Percentiles rank a stretch among this genome's conserved stretches.
phyloP scores from a whole-genome alignment of 495 filamentous ascomycete genomes.

The Hypoxylon perforatum region DNA sequence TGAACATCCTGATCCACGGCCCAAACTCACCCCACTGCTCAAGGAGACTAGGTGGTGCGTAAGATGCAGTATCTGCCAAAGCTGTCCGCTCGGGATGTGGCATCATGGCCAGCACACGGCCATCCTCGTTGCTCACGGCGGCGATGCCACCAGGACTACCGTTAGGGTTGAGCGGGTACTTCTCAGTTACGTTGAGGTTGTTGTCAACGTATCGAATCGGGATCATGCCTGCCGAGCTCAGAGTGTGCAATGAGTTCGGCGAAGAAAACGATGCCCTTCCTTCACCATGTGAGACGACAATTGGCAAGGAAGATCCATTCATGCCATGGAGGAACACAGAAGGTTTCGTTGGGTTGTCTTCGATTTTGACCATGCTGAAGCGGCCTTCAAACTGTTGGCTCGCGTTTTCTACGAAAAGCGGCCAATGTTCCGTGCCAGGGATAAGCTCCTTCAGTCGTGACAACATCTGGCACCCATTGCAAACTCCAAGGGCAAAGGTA shows the following conservation, averaged over 20 bases:
- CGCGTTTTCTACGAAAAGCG: conserved; percentile 84
- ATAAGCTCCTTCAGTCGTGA: conserved; percentile 84
- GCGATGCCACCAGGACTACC: conserved; percentile 89
- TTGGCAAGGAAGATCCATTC: conserved; percentile 83
- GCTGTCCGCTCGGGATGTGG: conserved; percentile 96
- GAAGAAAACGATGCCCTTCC: conserved; percentile 82
- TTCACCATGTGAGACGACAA: conserved; percentile 92
- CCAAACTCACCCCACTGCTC: conserved; percentile 87
- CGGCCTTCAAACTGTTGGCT: conserved; percentile 95
- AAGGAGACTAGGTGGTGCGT: conserved; percentile 68
- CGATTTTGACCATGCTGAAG: conserved; percentile 87
- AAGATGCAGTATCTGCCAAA: conserved; percentile 83
- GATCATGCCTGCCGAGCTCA: conserved; percentile 71
- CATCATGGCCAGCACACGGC: conserved; percentile 93
- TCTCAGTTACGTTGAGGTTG: conserved; percentile 74
- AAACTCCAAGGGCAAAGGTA: conserved; percentile 94
- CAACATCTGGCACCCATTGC: conserved; percentile 98
- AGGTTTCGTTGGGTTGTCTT: conserved; percentile 65
- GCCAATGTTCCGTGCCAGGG: conserved; percentile 87
- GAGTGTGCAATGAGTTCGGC: conserved; percentile 60
- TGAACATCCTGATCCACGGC: conserved; percentile 87
- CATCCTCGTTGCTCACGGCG: conserved; percentile 80
- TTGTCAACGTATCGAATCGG: conserved; percentile 88
- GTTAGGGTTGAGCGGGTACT: conserved; percentile 94
- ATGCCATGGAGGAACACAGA: conserved; percentile 96